Evolutionary conservation across 2,329 filamentous ascomycete genomes (phyloP).

Genomic region (Saccharata proteae): DNA sequence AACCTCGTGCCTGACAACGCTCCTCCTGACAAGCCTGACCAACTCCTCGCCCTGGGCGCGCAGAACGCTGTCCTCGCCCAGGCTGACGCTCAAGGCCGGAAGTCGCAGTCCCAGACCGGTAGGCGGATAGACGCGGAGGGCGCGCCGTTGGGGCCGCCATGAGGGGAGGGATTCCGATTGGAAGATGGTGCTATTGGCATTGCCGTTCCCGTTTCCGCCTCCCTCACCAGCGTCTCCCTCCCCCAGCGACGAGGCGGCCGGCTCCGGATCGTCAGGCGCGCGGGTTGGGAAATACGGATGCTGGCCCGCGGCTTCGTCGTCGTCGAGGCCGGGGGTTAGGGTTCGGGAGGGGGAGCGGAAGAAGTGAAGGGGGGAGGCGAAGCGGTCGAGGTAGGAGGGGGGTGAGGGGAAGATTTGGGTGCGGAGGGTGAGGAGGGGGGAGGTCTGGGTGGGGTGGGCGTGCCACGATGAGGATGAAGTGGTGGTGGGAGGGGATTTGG

Average conservation of each 20-base stretch:
- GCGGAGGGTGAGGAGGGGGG: constrained; percentile 23
- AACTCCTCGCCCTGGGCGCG: constrained; percentile 31
- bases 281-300: constrained; percentile 18
- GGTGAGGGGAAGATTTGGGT: constrained; percentile 28
- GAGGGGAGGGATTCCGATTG: too few relatives aligned
- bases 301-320: constrained; percentile 18
- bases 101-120: constrained; percentile 25
- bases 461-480: too few relatives aligned
- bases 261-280: too few relatives aligned
- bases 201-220: too few relatives aligned
- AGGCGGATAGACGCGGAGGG: constrained; percentile 28
- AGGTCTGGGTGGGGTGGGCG: too few relatives aligned
- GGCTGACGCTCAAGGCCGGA: constrained; percentile 29
- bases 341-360: constrained; percentile 35
- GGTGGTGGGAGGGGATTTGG: too few relatives aligned
- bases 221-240: too few relatives aligned
- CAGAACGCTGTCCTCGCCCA: constrained; percentile 26
- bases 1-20: constrained; percentile 10
- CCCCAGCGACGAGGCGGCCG: too few relatives aligned
- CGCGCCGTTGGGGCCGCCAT: background rate
- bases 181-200: too few relatives aligned
- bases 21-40: constrained; percentile 25
- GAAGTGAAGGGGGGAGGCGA: constrained; percentile 38
- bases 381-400: constrained; percentile 36
- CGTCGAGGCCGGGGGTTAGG: constrained; percentile 7